Evolutionary conservation across 2,329 filamentous ascomycete species (phyloP), one percentile per base, ranked within the genome.

Genomic region (Apiospora pterosperma): DNA sequence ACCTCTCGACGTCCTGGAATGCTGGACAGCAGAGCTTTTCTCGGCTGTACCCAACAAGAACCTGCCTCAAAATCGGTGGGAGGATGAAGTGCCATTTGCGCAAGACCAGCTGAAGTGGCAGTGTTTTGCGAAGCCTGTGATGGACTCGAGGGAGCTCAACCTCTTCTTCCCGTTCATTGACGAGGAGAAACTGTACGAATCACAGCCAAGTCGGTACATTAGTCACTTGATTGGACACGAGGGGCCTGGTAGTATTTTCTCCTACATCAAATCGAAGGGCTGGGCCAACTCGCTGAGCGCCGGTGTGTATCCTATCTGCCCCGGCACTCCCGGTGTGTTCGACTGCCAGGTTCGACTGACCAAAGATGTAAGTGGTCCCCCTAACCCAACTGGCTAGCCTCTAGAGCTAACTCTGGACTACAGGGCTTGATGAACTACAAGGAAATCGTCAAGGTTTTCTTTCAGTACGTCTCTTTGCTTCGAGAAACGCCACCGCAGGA

Each of bases 201-300:
- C 90, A 8, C 92, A 96, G 69, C 94, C 94, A 0, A 91, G 91
- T 68, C 87, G 91, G 66, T 97, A 97, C 74, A 88, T 97, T 66
- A 91, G 91, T 72, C 94, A 97, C 73, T 80, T 97, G 62, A 92
- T 97, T 67, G 94, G 94, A 5, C 94, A 97, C 71, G 94, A 97
- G 76, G 93, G 94, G 0, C 94, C 94, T 0, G 94, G 94, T 4
- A 97, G 94, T 76, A 91, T 97, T 72, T 88, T 97, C 82, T 89
- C 93, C 2, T 93, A 96, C 75, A 85, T 97, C 77, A 97, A 97
- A 76, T 88, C 87, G 31, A 96, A 94, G 77, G 89, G 79, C 5
- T 97, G 93, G 92, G 93, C 90, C 4, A 96, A 94, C 71, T 88
- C 89, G 3, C 82, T 97, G 2, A 92, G 90, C 58, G 92, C 93